Evolutionary conservation across 202 grass and related monocot species (phyloP).

Genomic region (Eragrostis tef): DNA sequence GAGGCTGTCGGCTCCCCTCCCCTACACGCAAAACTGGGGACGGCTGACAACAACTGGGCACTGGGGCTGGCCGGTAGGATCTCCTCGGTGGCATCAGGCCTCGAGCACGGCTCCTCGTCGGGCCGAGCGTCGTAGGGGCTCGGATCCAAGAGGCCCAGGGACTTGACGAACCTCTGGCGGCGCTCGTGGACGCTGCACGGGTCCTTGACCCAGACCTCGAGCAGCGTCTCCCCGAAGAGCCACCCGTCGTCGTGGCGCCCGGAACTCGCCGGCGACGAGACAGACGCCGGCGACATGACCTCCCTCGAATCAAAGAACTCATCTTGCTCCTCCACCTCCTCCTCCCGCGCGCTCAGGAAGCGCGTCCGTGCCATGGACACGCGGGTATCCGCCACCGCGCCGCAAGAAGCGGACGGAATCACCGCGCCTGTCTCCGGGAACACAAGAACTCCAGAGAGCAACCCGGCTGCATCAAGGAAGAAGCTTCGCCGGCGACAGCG

Average conservation of each 20-base stretch:
- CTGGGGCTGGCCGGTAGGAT: slow-evolving; percentile 34
- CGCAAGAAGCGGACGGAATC: slow-evolving; percentile 32
- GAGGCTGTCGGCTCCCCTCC: slow-evolving; percentile 37
- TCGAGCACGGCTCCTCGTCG: slow-evolving; percentile 22
- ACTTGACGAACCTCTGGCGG: slow-evolving; percentile 62
- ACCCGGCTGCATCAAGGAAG: slow-evolving; percentile 37
- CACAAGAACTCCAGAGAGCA: slow-evolving; percentile 6
- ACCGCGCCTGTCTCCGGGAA: slow-evolving; percentile 44
- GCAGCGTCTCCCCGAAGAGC: slow-evolving; percentile 13
- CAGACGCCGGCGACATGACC: slow-evolving; percentile 61
- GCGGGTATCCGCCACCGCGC: background rate
- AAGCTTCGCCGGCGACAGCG: slow-evolving; percentile 14
- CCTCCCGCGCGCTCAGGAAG: slow-evolving; percentile 24
- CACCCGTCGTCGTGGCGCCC: slow-evolving; percentile 39
- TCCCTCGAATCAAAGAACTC: slow-evolving; percentile 84
- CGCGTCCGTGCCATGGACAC: slow-evolving; percentile 44
- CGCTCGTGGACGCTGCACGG: slow-evolving; percentile 66
- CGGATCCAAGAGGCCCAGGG: slow-evolving; percentile 60
- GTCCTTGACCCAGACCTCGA: slow-evolving; percentile 57
- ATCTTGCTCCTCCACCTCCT: slow-evolving; percentile 45
- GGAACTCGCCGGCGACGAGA: slow-evolving; percentile 61
- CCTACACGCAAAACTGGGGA: slow-evolving; percentile 8
- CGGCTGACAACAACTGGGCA: slow-evolving; percentile 22
- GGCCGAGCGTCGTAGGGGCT: slow-evolving; percentile 1
- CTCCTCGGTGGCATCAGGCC: slow-evolving; percentile 32